Conservation (phyloP, 306 rosid species). For the Quercus berberidifolia region DNA sequence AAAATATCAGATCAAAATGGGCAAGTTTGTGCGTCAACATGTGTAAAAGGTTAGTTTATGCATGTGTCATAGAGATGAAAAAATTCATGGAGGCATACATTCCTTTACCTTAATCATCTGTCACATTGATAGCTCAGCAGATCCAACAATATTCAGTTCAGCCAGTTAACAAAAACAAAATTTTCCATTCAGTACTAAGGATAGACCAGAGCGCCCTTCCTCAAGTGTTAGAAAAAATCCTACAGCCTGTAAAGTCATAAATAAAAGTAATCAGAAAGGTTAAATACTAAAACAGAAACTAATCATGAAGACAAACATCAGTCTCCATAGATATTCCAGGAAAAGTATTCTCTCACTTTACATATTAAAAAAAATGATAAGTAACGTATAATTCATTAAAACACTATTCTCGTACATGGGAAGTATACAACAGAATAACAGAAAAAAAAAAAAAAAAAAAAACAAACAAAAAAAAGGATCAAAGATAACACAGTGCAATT, state of each 20-base stretch:
- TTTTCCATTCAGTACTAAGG: not conserved
- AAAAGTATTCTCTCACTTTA: not conserved
- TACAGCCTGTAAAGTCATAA: not conserved
- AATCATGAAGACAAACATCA: not conserved
- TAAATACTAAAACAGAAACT: not conserved
- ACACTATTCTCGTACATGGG: too few species aligned
- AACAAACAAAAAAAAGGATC: not conserved
- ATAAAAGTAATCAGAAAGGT: not conserved
- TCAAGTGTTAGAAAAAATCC: not conserved
- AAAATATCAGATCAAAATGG: not conserved
- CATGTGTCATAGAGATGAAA: not conserved
- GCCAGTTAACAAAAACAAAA: not conserved
- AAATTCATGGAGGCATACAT: not conserved
- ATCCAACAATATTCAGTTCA: not conserved
- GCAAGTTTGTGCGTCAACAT: not conserved
- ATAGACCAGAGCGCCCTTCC: not conserved
- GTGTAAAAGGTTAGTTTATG: not conserved
- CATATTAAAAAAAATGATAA: not conserved
- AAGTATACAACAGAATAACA: not conserved
- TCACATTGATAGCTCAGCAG: not conserved
- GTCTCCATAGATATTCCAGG: not conserved
- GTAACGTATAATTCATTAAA: not conserved
- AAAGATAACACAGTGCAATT: not conserved
- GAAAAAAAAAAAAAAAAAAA: not conserved
- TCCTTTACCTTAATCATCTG: not conserved